Base-by-base conservation (phyloP, 1,284 basidiomycete species). In the Trametes hirsuta region DNA sequence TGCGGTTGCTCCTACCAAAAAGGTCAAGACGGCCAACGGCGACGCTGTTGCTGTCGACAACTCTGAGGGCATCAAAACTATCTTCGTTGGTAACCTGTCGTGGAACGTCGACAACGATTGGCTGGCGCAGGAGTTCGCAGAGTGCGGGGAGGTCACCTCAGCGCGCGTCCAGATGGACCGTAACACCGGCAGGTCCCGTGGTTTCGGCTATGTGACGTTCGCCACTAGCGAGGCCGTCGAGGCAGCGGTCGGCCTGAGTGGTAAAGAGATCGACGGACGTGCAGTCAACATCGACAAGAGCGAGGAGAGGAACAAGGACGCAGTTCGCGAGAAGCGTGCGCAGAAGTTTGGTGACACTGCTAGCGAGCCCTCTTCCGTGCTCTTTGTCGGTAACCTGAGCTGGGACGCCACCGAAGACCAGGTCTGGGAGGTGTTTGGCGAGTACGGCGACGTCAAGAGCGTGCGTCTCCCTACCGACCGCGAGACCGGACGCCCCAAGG, bases 51-150 rank as follows among this genome's bases (percentile, higher is more conserved):
- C 75, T 45, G 74, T 77, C 47, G 78, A 78, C 34, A 77, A 80
- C 36, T 77, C 74, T 70, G 24, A 84, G 84, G 63, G 83, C 64
- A 84, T 82, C 48, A 90, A 84, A 73, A 90, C 88, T 53, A 85
- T 98, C 70, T 99, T 96, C 73, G 94, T 99, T 68, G 97, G 97
- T 56, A 87, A 87, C 65, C 84, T 99, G 52, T 97, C 94, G 36
- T 99, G 95, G 95, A 95, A 95, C 75, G 90, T 99, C 68, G 97
- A 98, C 82, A 93, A 95, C 75, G 97, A 98, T 77, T 95, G 95
- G 85, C 88, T 99, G 66, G 86, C 89, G 55, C 85, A 88, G 75
- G 97, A 98, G 76, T 98, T 99, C 70, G 87, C 89, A 50, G 81
- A 84, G 55, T 96, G 89, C 71, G 97, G 97, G 62, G 91, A 95